phyloP scores from a whole-genome alignment of 2,329 filamentous ascomycete genomes.

The Cyphellophora attinorum region DNA sequence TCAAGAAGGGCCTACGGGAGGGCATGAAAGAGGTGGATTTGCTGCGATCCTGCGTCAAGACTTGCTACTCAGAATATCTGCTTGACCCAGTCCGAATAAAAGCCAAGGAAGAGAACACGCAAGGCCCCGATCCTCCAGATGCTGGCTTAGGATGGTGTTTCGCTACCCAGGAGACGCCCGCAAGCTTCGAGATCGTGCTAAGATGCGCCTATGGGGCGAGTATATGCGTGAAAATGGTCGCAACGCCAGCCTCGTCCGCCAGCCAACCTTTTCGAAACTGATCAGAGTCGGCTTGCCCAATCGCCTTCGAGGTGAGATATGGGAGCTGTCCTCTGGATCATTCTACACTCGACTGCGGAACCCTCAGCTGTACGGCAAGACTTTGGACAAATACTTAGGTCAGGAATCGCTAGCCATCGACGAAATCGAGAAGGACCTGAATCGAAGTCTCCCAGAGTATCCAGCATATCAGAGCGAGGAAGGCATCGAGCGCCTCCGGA shows the following conservation, averaged over 20 bases:
- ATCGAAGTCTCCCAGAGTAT: conserved; percentile 92
- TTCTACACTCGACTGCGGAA: conserved; percentile 80
- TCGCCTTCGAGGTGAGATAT: conserved; percentile 82
- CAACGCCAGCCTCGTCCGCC: conserved; percentile 82
- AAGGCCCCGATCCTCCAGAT: conserved; percentile 58
- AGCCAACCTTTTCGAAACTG: conserved; percentile 95
- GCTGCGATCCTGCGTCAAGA: conserved; percentile 66
- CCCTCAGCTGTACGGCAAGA: conserved; percentile 75
- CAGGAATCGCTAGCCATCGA: conserved; percentile 90
- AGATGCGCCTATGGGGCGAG: conserved; percentile 96
- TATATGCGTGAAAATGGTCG: conserved; percentile 92
- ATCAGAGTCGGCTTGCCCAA: conserved; percentile 94
- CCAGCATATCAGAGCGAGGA: conserved; percentile 95
- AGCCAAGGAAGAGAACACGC: conserved; percentile 45
- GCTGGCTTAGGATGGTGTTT: conserved; percentile 89
- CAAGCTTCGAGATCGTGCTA: conserved; percentile 87
- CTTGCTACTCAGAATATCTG: conserved; percentile 87
- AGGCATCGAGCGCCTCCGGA: conserved; percentile 77
- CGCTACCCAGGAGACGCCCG: conserved; percentile 90
- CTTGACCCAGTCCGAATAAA: conserved; percentile 41
- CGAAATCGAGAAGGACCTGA: conserved; percentile 97
- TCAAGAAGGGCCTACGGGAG: conserved; percentile 81
- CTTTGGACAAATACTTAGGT: conserved; percentile 71
- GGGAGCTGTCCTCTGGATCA: conserved; percentile 90
- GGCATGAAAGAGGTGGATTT: conserved; percentile 82